Evolutionary conservation across 2,329 filamentous ascomycete genomes (phyloP).

Genomic region (Aspergillus clavatus): DNA sequence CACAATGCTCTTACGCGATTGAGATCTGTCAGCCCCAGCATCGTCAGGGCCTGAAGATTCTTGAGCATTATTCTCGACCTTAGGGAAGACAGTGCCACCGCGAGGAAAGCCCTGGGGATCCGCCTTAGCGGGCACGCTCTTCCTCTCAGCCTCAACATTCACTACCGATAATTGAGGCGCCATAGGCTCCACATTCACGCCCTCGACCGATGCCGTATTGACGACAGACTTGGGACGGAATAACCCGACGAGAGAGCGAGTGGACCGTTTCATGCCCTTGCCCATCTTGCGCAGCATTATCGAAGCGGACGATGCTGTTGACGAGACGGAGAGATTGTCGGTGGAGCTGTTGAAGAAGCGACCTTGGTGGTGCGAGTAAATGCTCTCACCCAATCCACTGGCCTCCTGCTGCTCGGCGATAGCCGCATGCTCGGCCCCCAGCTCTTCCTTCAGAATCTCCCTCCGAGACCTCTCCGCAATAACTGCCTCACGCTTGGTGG

Average conservation of each 20-base stretch:
- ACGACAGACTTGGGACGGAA: slow-evolving; percentile 92
- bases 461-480: slow-evolving; percentile 59
- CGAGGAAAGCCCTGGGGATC: slow-evolving; percentile 60
- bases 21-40: slow-evolving; percentile 43
- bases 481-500: slow-evolving; percentile 38
- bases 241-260: slow-evolving; percentile 82
- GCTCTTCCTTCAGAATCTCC: slow-evolving; percentile 59
- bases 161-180: slow-evolving; percentile 90
- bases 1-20: slow-evolving; percentile 77
- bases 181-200: slow-evolving; percentile 59
- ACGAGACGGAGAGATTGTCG: slow-evolving; percentile 67
- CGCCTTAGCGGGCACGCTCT: slow-evolving; percentile 70
- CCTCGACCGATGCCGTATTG: slow-evolving; percentile 65
- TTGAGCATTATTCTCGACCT: slow-evolving; percentile 74
- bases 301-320: slow-evolving; percentile 46
- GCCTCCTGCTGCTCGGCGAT: slow-evolving; percentile 93
- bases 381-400: slow-evolving; percentile 83
- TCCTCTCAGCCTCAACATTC: slow-evolving; percentile 87
- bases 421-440: slow-evolving; percentile 82
- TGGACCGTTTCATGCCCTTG: slow-evolving; percentile 93
- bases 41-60: slow-evolving; percentile 46
- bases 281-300: slow-evolving; percentile 87
- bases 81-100: slow-evolving; percentile 76
- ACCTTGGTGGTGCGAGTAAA: slow-evolving; percentile 75
- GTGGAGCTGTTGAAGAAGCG: slow-evolving; percentile 85